Evolutionary conservation across 768 basidiomycete genomes (phyloP).

Genomic region (Mrakia gelida): DNA sequence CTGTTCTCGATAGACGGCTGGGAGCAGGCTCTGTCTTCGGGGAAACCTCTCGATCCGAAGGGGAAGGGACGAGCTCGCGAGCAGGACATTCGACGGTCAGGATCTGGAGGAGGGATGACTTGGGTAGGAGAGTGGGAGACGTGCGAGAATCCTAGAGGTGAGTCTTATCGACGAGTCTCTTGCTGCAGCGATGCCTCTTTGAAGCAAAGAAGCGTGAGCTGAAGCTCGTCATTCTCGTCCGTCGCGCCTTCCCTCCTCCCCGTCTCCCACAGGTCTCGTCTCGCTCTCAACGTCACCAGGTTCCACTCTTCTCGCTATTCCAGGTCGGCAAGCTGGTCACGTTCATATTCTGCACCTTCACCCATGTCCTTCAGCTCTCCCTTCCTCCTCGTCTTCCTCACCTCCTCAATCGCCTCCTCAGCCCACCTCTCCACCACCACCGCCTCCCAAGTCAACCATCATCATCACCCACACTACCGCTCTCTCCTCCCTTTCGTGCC

Average conservation of each 20-base stretch:
- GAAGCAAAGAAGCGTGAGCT: neutral
- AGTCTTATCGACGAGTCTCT: neutral
- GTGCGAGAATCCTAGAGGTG: conserved; percentile 37
- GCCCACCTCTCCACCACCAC: conserved; percentile 48
- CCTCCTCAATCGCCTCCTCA: conserved; percentile 35
- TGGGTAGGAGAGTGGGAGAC: conserved; percentile 42
- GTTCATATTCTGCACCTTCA: conserved; percentile 44
- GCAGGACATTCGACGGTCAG: neutral
- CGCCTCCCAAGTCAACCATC: conserved; percentile 64
- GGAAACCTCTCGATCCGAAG: conserved; percentile 10
- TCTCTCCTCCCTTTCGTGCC: conserved; percentile 70
- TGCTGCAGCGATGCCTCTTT: neutral
- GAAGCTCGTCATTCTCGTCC: neutral
- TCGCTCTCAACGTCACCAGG: conserved; percentile 39
- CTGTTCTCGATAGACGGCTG: conserved; percentile 18
- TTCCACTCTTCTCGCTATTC: conserved; percentile 42
- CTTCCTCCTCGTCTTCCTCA: conserved; percentile 32
- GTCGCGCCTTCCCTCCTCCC: neutral
- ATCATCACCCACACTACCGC: conserved; percentile 78
- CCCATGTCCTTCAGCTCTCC: conserved; percentile 34
- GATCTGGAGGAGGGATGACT: conserved; percentile 7
- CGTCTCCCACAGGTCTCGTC: conserved; percentile 38
- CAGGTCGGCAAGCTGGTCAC: conserved; percentile 46
- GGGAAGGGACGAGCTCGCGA: conserved; percentile 11
- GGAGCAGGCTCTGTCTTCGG: neutral